These are phyloP conservation scores for Calamus simplicifolius DNA, from an alignment of 176 grass and related monocot genomes.

Conservation along the genomic window DNA sequence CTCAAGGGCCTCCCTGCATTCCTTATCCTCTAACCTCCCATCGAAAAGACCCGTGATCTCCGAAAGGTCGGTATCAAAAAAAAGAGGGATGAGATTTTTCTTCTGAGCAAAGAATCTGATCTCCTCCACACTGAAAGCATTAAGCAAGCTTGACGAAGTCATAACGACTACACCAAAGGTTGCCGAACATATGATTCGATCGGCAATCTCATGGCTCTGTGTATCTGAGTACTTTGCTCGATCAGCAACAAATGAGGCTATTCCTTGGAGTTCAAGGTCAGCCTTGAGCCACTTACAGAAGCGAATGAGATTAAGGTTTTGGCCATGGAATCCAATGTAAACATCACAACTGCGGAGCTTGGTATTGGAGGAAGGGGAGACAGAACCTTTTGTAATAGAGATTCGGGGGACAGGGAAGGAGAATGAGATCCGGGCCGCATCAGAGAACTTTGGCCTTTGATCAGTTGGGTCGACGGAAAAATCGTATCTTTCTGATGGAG, in stretches of 20 bases:
- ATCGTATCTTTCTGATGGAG: conserved; percentile 73
- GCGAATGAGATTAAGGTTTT: conserved; percentile 50
- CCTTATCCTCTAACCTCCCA: conserved; percentile 79
- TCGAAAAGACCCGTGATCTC: conserved; percentile 62
- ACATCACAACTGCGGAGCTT: conserved; percentile 91
- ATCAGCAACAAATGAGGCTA: conserved; percentile 88
- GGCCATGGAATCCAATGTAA: conserved; percentile 91
- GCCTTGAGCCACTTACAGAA: conserved; percentile 97
- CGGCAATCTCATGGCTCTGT: conserved; percentile 82
- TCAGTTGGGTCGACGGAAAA: conserved; percentile 47
- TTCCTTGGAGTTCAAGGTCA: conserved; percentile 91
- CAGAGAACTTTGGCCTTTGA: conserved; percentile 67
- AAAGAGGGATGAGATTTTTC: conserved; percentile 83
- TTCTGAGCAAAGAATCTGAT: conserved; percentile 95
- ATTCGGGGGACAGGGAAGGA: conserved; percentile 88
- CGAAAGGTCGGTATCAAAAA: conserved; percentile 60
- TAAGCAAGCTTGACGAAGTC: conserved; percentile 78
- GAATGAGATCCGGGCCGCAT: conserved; percentile 57
- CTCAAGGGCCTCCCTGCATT: conserved; percentile 80
- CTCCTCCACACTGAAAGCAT: conserved; percentile 81
- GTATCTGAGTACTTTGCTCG: conserved; percentile 78
- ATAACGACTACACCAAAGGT: conserved; percentile 69
- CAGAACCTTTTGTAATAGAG: conserved; percentile 67
- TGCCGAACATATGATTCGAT: conserved; percentile 85
- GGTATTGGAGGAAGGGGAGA: conserved; percentile 75